Conservation (phyloP, 805 yeast genomes). For the Peterozyma xylosa region DNA sequence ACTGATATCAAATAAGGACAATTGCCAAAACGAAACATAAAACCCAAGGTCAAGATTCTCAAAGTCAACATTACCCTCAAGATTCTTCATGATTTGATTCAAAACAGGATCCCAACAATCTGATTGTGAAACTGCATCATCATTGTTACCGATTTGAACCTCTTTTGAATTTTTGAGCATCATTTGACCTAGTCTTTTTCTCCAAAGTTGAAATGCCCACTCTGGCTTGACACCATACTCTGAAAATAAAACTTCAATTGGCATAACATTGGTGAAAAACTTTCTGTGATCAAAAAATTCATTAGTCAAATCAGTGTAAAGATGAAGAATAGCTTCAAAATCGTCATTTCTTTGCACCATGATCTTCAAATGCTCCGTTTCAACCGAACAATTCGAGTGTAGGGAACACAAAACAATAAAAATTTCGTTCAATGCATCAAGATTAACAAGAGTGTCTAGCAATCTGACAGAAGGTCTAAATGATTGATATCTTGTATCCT, state of each 20-base stretch:
- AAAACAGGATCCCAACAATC: slow-evolving; percentile 4
- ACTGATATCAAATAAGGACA: slow-evolving; percentile 64
- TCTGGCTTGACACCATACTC: slow-evolving; percentile 39
- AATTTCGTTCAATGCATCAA: slow-evolving; percentile 50
- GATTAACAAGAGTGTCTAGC: slow-evolving; percentile 33
- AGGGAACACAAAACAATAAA: slow-evolving; percentile 53
- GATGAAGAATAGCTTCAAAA: slow-evolving; percentile 54
- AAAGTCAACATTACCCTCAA: slow-evolving; percentile 16
- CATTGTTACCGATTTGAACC: slow-evolving; percentile 1
- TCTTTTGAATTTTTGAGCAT: slow-evolving; percentile 16
- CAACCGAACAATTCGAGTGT: slow-evolving; percentile 25
- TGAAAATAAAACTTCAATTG: slow-evolving; percentile 31
- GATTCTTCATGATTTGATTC: slow-evolving; percentile 8
- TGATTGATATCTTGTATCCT: slow-evolving; percentile 46
- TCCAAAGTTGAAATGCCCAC: slow-evolving; percentile 80
- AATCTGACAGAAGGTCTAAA: slow-evolving; percentile 41
- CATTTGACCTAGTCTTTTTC: slow-evolving; percentile 31
- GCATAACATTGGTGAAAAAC: slow-evolving; percentile 27
- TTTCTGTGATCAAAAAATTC: slow-evolving; percentile 34
- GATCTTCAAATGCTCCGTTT: slow-evolving; percentile 53
- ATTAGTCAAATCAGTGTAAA: slow-evolving; percentile 51
- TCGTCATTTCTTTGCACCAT: slow-evolving; percentile 71
- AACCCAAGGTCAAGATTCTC: slow-evolving; percentile 29
- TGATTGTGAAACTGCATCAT: slow-evolving; percentile 6
- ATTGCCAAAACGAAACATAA: slow-evolving; percentile 64